These are phyloP conservation scores for Pterocarpus macrocarpus DNA, from an alignment of 306 rosid species.

Conservation along the genomic window DNA sequence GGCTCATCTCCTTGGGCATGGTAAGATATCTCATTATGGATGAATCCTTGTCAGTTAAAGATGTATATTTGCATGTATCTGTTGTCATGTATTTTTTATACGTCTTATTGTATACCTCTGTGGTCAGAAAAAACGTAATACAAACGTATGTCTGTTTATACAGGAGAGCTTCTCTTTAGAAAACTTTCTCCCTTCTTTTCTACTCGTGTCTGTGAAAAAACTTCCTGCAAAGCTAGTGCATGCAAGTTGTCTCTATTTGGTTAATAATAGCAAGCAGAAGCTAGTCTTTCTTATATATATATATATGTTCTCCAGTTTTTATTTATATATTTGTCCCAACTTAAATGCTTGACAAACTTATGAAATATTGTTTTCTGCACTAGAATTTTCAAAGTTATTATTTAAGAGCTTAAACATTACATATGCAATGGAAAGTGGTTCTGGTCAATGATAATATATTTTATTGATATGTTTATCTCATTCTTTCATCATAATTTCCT, in stretches of 20 bases:
- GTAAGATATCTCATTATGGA: conserved; percentile 59
- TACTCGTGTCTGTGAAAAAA: conserved; percentile 1
- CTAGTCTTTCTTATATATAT: background rate
- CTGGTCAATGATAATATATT: background rate
- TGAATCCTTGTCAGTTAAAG: conserved; percentile 30
- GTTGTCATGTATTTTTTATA: conserved; percentile 7
- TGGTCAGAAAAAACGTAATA: conserved; percentile 12
- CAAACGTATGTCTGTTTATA: background rate
- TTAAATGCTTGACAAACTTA: conserved; percentile 27
- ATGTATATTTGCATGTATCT: conserved; percentile 22
- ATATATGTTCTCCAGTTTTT: background rate
- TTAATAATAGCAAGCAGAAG: conserved; percentile 16
- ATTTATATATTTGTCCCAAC: conserved; percentile 16
- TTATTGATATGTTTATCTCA: conserved; percentile 16
- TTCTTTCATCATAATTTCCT: background rate
- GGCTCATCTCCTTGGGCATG: conserved; percentile 97
- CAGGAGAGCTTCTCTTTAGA: conserved; percentile 6
- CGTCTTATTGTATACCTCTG: conserved; percentile 21
- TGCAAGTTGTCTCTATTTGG: conserved; percentile 37
- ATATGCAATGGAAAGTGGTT: conserved; percentile 7
- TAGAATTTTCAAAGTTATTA: conserved; percentile 26
- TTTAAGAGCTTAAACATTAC: conserved; percentile 18
- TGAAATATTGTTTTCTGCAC: conserved; percentile 27
- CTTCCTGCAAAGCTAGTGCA: conserved; percentile 26
- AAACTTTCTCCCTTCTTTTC: conserved; percentile 21